Evolutionary conservation across 2,329 filamentous ascomycete genomes (phyloP), one percentile per base, ranked within the genome.

Genomic region (Scedosporium minutisporum): DNA sequence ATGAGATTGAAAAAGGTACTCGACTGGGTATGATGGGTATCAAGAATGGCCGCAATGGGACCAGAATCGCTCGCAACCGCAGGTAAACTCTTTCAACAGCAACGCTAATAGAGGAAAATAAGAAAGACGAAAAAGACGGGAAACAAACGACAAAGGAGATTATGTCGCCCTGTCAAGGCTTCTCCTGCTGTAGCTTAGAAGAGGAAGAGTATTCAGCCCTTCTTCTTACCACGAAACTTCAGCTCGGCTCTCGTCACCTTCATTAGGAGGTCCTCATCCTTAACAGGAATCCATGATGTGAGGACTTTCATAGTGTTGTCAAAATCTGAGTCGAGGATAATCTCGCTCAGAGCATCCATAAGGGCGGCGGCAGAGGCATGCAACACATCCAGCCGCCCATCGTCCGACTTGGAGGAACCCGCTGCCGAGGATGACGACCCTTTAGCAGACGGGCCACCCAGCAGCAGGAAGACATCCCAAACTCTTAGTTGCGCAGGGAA

Each of bases 301-400:
- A 99, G 80, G 6, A 93, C 89, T 77, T 97, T 97, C 95, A 99
- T 99, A 57, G 90, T 90, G 70, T 96, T 96, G 73, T 99, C 95
- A 74, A 97, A 99, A 72, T 99, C 95, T 18, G 90, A 91, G 69
- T 96, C 92, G 5, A 97, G 79, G 38, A 99, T 80, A 60, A 96
- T 91, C 65, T 96, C 91, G 44, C 91, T 83, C 67, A 95, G 90
- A 18, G 91, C 93, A 72, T 96, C 91, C 58, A 97, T 93, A 29
- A 99, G 81, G 1, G 95, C 93, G 3, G 93, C 90, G 65, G 89
- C 90, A 5, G 92, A 89, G 10, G 95, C 93, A 74, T 99, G 95
- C 60, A 99, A 78, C 42, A 97, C 83, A 69, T 96, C 92, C 42
- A 97, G 82, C 61, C 91, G 89, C 46, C 21, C 51, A 25, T 27